These are phyloP conservation scores for Fomitopsis serialis DNA, from an alignment of 768 basidiomycete species.

Conservation along the genomic window DNA sequence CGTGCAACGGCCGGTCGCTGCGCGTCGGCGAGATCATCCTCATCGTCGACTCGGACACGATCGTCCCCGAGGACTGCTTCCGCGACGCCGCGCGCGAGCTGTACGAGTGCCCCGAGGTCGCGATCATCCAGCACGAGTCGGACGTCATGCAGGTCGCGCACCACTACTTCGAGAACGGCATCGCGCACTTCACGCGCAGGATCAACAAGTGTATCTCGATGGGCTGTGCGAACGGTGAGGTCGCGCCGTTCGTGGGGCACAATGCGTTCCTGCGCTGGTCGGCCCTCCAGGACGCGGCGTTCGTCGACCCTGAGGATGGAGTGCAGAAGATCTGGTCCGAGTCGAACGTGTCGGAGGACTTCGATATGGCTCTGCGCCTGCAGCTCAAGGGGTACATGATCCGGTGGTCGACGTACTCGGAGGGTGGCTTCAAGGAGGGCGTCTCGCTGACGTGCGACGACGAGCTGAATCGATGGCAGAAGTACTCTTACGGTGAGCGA, in stretches of 20 bases:
- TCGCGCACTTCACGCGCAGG: conserved; percentile 81
- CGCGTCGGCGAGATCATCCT: conserved; percentile 78
- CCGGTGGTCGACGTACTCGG: conserved; percentile 82
- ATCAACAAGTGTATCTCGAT: conserved; percentile 83
- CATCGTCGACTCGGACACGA: conserved; percentile 76
- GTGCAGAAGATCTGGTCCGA: conserved; percentile 79
- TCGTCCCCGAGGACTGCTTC: conserved; percentile 86
- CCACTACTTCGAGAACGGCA: conserved; percentile 89
- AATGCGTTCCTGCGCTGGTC: conserved; percentile 90
- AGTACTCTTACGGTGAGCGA: conserved; percentile 70
- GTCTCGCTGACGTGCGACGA: conserved; percentile 87
- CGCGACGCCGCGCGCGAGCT: conserved; percentile 87
- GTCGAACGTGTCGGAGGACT: conserved; percentile 77
- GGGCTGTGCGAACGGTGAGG: conserved; percentile 76
- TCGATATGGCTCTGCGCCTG: conserved; percentile 72
- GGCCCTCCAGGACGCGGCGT: conserved; percentile 82
- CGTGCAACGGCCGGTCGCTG: conserved; percentile 66
- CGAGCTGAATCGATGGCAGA: conserved; percentile 91
- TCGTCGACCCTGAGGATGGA: conserved; percentile 60
- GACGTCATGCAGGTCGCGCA: conserved; percentile 89
- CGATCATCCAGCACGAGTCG: conserved; percentile 89
- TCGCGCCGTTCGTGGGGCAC: conserved; percentile 82
- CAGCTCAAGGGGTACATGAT: conserved; percentile 66
- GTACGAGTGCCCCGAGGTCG: conserved; percentile 74
- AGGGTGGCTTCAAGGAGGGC: conserved; percentile 87